Base-by-base conservation (phyloP, 148 eudicot species). In the Cornus kousa region DNA sequence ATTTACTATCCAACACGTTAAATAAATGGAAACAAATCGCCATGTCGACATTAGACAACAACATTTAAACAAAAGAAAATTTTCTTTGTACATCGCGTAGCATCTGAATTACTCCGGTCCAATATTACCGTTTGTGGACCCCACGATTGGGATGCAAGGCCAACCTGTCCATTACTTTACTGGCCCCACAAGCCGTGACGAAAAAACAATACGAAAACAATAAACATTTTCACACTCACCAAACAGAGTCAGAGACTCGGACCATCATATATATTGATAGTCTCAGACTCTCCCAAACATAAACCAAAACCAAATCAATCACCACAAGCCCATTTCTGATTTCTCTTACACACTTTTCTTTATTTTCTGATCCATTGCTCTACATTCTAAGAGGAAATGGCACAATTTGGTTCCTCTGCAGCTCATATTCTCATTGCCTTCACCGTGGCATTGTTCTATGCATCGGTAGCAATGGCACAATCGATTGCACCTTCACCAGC, bases 191-290 rank as follows among this genome's bases (percentile, higher is more conserved):
- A 78, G 28, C 28, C 74, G 67, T 70, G 40, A 55, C 40, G 7
- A 17, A 17, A 31, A 73, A 55, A 59, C 66, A 22, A 55, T 32
- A 9, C 7, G 33, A 77, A 57, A 20, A 17, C 53, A 16, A 1
- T 5, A 28, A 33, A 68, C 16, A 75, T 28, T 53, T 68, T 53
- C 64, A 22, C 59, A 10, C 65, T 2, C 24, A 71, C 80, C 48
- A 77, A 77, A 70, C 48, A 28, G 28, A 28, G 28, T 28, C 28
- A 28, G 28, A 28, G 0, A 28, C 28, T 28, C 28, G 6, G 19
- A n/a, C 32, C 55, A 24, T 37, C 17, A 71, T 78, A 78, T 78
- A 78, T 70, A 78, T 70, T 71, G 68, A 40, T 31, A 40, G 59
- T 24, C 68, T 5, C 16, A 40, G 43, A 40, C 69, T 24, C 68